phyloP scores from a whole-genome alignment of 495 filamentous ascomycete species.

The Aspergillus ostianus region DNA sequence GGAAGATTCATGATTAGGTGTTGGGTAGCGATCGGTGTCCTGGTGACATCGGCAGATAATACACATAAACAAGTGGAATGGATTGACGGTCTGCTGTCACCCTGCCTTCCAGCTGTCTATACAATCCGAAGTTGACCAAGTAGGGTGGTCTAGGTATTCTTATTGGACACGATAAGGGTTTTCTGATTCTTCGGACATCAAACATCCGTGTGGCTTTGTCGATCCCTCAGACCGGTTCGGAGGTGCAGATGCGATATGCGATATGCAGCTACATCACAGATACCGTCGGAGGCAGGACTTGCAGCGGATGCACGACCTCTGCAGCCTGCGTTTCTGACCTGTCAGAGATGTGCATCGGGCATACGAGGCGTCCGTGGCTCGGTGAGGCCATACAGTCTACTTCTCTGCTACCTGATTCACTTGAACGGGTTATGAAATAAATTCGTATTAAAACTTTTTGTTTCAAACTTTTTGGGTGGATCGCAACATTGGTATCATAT shows the following conservation, averaged over 20 bases:
- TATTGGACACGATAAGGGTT: neutral
- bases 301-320: neutral
- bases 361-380: neutral
- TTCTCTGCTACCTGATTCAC: neutral
- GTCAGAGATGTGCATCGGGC: neutral
- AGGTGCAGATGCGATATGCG: neutral
- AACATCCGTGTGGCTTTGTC: neutral
- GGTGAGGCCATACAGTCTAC: neutral
- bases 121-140: neutral
- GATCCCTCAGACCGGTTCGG: neutral
- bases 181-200: neutral
- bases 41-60: neutral
- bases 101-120: neutral
- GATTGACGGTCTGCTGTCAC: no score
- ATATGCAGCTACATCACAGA: neutral
- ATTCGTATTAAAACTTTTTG: no score
- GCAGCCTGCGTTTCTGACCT: neutral
- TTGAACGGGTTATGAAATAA: neutral
- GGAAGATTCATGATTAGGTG: neutral
- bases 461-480: neutral
- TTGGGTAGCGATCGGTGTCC: neutral
- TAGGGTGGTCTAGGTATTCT: no score
- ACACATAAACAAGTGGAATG: neutral
- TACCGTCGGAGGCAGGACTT: neutral
- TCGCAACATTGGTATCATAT: neutral